phyloP scores from a whole-genome alignment of 2,329 filamentous ascomycete species.

The Atkinsonella texensis region DNA sequence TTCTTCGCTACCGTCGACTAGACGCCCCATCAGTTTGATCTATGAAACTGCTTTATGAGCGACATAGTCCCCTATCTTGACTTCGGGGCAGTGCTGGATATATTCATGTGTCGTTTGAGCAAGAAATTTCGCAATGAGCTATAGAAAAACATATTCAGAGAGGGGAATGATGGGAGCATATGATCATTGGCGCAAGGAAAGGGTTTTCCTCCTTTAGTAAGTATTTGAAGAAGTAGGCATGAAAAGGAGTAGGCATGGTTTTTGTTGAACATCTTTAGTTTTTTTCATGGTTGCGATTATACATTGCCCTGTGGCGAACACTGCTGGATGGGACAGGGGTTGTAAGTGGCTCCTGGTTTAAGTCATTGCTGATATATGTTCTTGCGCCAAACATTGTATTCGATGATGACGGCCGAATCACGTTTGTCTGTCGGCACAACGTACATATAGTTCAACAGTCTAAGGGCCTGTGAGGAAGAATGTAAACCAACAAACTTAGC shows the following conservation, averaged over 20 bases:
- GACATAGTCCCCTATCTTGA: not conserved
- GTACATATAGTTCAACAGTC: not conserved
- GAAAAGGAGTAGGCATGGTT: too few species aligned
- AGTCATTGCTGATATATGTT: not conserved
- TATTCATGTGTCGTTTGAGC: not conserved
- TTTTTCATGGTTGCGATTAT: not conserved
- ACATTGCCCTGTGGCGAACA: not conserved
- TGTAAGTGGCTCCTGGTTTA: too few species aligned
- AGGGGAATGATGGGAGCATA: not conserved
- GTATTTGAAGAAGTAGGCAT: too few species aligned
- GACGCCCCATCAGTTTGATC: not conserved
- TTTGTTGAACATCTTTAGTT: not conserved
- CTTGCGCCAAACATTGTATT: not conserved
- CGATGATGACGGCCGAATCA: not conserved
- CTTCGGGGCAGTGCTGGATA: not conserved
- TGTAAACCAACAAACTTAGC: not conserved
- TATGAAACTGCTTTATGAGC: too few species aligned
- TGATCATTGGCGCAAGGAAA: not conserved
- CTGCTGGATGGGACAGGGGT: not conserved
- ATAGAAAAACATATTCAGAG: not conserved
- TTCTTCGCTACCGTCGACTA: conserved; percentile 58
- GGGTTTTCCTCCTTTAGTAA: too few species aligned
- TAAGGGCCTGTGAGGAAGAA: not conserved
- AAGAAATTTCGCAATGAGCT: too few species aligned
- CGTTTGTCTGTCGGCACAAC: not conserved